Base-by-base conservation (phyloP, 2,329 filamentous ascomycete species). In the Nemania sp. region DNA sequence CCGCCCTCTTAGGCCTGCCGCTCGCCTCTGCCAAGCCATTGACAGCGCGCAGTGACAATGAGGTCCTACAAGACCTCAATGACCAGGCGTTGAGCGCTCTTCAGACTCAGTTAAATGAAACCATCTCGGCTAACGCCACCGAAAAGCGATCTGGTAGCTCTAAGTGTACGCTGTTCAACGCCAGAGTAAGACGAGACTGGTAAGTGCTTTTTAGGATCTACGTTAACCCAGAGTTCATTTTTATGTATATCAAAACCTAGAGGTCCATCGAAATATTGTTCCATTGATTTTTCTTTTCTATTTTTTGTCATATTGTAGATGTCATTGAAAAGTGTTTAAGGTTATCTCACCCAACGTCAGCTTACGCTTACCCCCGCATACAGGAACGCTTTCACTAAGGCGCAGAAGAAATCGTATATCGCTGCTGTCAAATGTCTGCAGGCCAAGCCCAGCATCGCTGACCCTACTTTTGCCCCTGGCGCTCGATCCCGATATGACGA, bases 401-500 rank as follows among this genome's bases (percentile, higher is more conserved):
- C 35, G 2, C 32, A 66, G 38, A 70, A 59, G 47, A 66, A 62
- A 29, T 15, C 59, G 18, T 81, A 80, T 70, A 79, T 79, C 38
- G 68, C 68, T 1, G 79, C 78, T 41, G 75, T 80, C 67, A 76
- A 76, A 20, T 80, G 79, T 64, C 45, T 80, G 52, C 72, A 78
- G 71, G 18, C 57, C 32, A 77, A 74, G 68, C 79, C 79, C 7
- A 78, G 79, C n/a, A 78, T 75, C 62, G 70, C 76, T 27, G 72
- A 76, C 58, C 65, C 70, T 3, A 65, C 56, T 8, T 67, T 75
- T 71, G 78, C 73, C 56, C 77, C 78, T 6, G 79, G 78, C 20
- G 74, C 76, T 62, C 76, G 74, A 70, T 73, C 73, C 38, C 72
- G 77, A 32, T 79, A 78, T 62, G 78, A 79, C 43, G 79, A 81